Conservation (phyloP, 202 grass and related monocot species). For the Alloteropsis angusta region DNA sequence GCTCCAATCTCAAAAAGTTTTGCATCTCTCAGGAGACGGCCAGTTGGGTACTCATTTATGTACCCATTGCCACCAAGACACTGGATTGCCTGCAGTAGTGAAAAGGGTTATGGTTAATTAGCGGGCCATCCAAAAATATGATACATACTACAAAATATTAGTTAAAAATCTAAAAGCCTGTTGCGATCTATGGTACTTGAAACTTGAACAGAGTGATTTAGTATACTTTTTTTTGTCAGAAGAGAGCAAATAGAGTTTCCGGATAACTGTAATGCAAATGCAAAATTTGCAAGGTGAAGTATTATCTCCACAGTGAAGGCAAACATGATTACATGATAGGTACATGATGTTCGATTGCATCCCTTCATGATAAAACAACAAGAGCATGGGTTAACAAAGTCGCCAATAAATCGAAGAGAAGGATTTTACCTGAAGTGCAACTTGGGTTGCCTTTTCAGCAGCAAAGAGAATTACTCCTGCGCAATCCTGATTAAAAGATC, state of each 20-base stretch:
- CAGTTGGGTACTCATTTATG: conserved; percentile 82
- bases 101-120: conserved; percentile 14
- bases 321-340: not conserved
- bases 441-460: conserved; percentile 82
- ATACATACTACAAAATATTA: conserved; percentile 6
- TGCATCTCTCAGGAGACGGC: conserved; percentile 84
- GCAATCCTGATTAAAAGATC: conserved; percentile 46
- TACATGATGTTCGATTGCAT: not conserved
- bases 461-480: conserved; percentile 78
- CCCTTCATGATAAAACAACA: not conserved
- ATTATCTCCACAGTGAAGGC: not conserved
- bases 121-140: not conserved
- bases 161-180: not conserved
- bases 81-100: conserved; percentile 62
- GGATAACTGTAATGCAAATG: not conserved
- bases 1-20: conserved; percentile 87
- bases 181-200: not conserved
- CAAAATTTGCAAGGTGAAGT: not conserved
- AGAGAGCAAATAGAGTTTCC: not conserved
- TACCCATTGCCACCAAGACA: conserved; percentile 83
- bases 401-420: not conserved
- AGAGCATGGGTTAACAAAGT: not conserved
- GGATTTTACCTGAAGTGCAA: conserved; percentile 68
- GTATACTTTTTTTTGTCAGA: not conserved
- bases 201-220: not conserved